Evolutionary conservation across 164 flowering plant genomes (phyloP).

Genomic region (Magnolia changhungtana): DNA sequence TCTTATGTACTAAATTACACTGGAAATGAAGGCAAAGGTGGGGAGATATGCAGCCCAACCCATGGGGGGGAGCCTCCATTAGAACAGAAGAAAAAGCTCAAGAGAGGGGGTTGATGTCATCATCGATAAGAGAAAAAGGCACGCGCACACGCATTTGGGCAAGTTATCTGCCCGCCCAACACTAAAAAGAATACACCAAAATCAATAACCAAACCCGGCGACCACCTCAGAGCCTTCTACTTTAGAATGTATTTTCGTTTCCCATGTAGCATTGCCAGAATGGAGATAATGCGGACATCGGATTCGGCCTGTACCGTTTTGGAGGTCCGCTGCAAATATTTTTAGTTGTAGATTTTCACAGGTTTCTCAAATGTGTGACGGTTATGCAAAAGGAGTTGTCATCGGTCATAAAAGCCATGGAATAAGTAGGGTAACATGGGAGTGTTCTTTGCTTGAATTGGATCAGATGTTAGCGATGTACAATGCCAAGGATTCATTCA

Average conservation of each 20-base stretch:
- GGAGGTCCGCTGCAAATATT: neutral
- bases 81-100: constrained; percentile 17
- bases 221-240: constrained; percentile 1
- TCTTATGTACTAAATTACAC: constrained; percentile 50
- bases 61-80: constrained; percentile 14
- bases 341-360: constrained; percentile 82
- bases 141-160: neutral
- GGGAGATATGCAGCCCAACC: constrained; percentile 17
- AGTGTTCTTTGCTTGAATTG: too few relatives aligned
- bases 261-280: constrained; percentile 4
- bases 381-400: constrained; percentile 47
- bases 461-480: neutral
- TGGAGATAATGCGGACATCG: constrained; percentile 2
- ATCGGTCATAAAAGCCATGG: neutral
- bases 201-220: constrained; percentile 16
- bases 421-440: neutral
- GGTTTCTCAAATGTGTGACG: constrained; percentile 91
- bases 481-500: neutral
- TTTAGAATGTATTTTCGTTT: neutral
- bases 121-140: constrained; percentile 5
- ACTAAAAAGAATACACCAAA: constrained; percentile 24
- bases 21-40: constrained; percentile 16
- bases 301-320: constrained; percentile 14
- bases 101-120: constrained; percentile 14
- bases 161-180: constrained; percentile 25